Conservation (phyloP, 2,329 filamentous ascomycete species). For the Pseudogymnoascus destructans region DNA sequence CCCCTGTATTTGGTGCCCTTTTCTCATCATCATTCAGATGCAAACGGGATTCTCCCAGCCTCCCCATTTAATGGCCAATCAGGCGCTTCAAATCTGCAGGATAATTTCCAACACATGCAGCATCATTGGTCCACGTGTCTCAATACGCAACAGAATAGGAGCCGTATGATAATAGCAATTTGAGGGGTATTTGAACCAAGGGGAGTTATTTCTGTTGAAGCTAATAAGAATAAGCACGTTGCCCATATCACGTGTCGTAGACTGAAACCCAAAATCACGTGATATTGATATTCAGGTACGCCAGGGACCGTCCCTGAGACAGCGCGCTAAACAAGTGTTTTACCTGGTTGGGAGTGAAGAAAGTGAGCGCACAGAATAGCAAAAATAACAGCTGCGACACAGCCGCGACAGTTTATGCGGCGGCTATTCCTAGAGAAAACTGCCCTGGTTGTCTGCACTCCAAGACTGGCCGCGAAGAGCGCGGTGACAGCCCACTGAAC, state of each 20-base stretch:
- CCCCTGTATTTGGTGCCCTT: neutral
- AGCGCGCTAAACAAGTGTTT: neutral
- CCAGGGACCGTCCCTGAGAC: neutral
- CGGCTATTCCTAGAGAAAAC: neutral
- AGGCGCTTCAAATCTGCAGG: neutral
- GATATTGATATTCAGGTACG: neutral
- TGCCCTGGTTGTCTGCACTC: neutral
- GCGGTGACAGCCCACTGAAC: neutral
- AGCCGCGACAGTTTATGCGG: neutral
- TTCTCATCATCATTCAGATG: neutral
- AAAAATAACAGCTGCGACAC: neutral
- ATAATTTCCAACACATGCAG: conserved; percentile 6
- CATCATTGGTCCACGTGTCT: conserved; percentile 7
- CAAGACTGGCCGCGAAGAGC: neutral
- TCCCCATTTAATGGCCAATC: conserved; percentile 8
- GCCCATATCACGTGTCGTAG: neutral
- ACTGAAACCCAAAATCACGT: neutral
- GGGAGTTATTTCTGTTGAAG: neutral
- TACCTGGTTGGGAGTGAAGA: neutral
- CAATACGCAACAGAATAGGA: neutral
- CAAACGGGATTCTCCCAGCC: conserved; percentile 4
- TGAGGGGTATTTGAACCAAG: neutral
- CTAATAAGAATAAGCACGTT: no score
- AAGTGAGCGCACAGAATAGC: neutral
- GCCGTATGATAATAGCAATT: neutral